These are phyloP conservation scores for Delitschia confertaspora DNA, from an alignment of 495 filamentous ascomycete species.

Conservation along the genomic window DNA sequence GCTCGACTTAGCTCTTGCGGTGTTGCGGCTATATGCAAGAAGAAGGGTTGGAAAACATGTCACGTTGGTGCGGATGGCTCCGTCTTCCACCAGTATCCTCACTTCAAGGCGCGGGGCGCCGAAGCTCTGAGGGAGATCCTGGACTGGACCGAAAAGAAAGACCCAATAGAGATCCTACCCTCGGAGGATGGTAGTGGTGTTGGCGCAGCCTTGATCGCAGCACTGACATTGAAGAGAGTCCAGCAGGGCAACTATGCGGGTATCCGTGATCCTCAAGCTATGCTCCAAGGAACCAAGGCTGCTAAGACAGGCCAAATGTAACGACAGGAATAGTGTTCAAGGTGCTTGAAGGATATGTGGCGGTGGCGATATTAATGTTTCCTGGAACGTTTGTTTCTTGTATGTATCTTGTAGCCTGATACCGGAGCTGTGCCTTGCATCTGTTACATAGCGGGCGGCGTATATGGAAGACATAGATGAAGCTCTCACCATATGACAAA, in stretches of 20 bases:
- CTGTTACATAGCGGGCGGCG: too few species aligned
- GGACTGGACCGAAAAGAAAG: conserved; percentile 70
- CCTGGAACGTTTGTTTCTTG: too few species aligned
- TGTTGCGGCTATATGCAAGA: conserved; percentile 89
- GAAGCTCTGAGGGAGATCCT: conserved; percentile 86
- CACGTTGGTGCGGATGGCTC: conserved; percentile 94
- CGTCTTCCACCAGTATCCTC: conserved; percentile 97
- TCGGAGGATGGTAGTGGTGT: conserved; percentile 95
- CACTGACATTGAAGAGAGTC: conserved; percentile 79
- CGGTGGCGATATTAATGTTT: too few species aligned
- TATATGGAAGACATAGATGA: too few species aligned
- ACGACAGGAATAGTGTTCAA: too few species aligned
- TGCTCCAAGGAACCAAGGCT: conserved; percentile 23
- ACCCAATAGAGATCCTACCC: conserved; percentile 75
- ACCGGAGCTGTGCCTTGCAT: too few species aligned
- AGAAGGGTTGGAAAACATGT: conserved; percentile 79
- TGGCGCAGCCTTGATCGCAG: conserved; percentile 91
- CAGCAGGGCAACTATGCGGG: conserved; percentile 69
- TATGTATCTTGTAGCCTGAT: too few species aligned
- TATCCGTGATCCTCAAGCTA: conserved; percentile 58
- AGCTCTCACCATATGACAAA: too few species aligned
- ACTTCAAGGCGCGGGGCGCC: conserved; percentile 88
- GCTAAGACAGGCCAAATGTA: too few species aligned
- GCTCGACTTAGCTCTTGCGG: conserved; percentile 89
- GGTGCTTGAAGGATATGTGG: too few species aligned